Conservation (phyloP, 2,329 filamentous ascomycete species). For the Monosporascus ibericus region DNA sequence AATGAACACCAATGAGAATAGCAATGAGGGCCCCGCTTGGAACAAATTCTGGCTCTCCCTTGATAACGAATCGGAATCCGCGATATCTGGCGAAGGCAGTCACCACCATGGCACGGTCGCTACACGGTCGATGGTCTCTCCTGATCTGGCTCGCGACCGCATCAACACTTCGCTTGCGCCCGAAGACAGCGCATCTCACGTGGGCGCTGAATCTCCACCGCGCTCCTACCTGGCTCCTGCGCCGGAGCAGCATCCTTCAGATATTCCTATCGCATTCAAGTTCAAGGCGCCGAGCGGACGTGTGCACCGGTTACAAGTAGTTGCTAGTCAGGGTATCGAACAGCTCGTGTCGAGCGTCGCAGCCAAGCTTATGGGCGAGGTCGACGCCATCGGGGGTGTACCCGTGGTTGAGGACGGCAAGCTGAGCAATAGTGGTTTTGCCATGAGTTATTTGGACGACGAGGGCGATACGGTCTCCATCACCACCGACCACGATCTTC, state of each 20-base stretch:
- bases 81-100: conserved; percentile 87
- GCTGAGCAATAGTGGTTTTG: conserved; percentile 72
- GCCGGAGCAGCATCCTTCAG: conserved; percentile 54
- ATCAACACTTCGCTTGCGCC: conserved; percentile 76
- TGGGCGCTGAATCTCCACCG: conserved; percentile 71
- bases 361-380: conserved; percentile 78
- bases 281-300: conserved; percentile 96
- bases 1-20: conserved; percentile 78
- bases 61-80: conserved; percentile 89
- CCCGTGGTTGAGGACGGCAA: conserved; percentile 74
- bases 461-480: conserved; percentile 96
- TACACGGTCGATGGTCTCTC: conserved; percentile 74
- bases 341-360: conserved; percentile 73
- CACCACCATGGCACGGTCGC: conserved; percentile 60
- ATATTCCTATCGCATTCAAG: conserved; percentile 91
- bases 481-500: conserved; percentile 86
- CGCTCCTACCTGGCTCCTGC: conserved; percentile 52
- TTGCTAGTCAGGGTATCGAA: conserved; percentile 71
- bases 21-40: conserved; percentile 83
- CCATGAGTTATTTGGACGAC: conserved; percentile 91
- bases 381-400: conserved; percentile 75
- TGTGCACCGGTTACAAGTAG: conserved; percentile 85
- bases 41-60: conserved; percentile 99
- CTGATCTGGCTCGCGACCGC: conserved; percentile 66
- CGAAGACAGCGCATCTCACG: conserved; percentile 90